Conservation (phyloP, 495 filamentous ascomycete genomes). For the Aspergillus nidulans region DNA sequence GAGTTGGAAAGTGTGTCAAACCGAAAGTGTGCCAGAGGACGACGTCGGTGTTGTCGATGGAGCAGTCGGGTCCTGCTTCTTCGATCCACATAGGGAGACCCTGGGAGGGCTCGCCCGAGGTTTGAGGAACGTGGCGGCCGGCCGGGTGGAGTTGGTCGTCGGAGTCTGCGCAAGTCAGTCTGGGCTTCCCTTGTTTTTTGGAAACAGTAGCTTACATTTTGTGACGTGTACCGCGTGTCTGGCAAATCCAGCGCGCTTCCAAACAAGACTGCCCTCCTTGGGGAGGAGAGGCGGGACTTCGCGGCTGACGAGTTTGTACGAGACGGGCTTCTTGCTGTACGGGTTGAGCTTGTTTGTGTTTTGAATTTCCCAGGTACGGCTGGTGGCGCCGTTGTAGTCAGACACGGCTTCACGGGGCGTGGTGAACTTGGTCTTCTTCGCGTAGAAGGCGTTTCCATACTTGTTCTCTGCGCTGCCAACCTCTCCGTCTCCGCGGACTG, state of each 20-base stretch:
- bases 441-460: constrained; percentile 93
- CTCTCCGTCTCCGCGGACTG: constrained; percentile 57
- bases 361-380: constrained; percentile 86
- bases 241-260: constrained; percentile 92
- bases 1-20: constrained; percentile 84
- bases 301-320: constrained; percentile 87
- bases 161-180: constrained; percentile 47
- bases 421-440: constrained; percentile 76
- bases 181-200: constrained; percentile 1
- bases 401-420: constrained; percentile 68
- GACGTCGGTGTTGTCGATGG: constrained; percentile 79
- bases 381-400: constrained; percentile 76
- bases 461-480: constrained; percentile 79
- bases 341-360: constrained; percentile 82
- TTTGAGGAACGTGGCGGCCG: constrained; percentile 91
- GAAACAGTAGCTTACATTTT: constrained; percentile 58
- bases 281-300: constrained; percentile 79
- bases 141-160: constrained; percentile 90
- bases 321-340: constrained; percentile 79
- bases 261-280: constrained; percentile 77
- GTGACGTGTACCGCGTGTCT: constrained; percentile 90
- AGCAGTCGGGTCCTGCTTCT: constrained; percentile 57
- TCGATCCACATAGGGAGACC: constrained; percentile 82
- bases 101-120: constrained; percentile 73
- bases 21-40: constrained; percentile 98